A percentile compares a stretch with the other conserved stretches of the same genome.
Conservation (phyloP, 371 early-diverging fungal species). For the Vavraia culicis region DNA sequence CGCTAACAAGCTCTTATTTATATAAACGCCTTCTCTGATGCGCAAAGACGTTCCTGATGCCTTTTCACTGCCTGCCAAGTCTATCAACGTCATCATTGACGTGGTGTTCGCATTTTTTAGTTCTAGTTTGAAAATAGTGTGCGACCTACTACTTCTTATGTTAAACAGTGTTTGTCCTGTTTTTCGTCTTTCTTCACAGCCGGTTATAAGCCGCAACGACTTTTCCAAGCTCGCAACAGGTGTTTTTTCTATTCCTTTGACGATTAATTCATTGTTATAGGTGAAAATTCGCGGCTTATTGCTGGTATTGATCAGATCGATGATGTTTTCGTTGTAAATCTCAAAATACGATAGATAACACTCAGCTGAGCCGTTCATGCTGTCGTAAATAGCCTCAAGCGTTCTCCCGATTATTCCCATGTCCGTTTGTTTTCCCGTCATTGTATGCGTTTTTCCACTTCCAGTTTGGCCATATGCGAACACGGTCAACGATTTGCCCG, state of each 20-base stretch:
- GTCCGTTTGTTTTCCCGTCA: conserved; percentile 45
- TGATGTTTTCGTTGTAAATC: conserved; percentile 66
- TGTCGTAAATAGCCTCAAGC: conserved; percentile 11
- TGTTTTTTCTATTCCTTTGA: conserved; percentile 17
- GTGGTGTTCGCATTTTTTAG: conserved; percentile 44
- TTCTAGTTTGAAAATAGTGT: conserved; percentile 64
- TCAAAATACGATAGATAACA: conserved; percentile 58
- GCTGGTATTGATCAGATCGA: conserved; percentile 48
- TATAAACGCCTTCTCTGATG: conserved; percentile 46
- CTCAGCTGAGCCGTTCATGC: conserved; percentile 45
- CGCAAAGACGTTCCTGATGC: conserved; percentile 28
- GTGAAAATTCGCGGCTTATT: conserved; percentile 26
- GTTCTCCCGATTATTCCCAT: conserved; percentile 41
- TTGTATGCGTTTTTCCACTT: conserved; percentile 89
- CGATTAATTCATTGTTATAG: conserved; percentile 8
- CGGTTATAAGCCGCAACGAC: conserved; percentile 52
- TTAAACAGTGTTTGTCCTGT: conserved; percentile 62
- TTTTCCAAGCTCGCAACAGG: conserved; percentile 55
- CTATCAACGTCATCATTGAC: conserved; percentile 44
- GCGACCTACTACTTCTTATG: conserved; percentile 58
- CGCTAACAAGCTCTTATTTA: conserved; percentile 45
- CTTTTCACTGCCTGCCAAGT: conserved; percentile 42
- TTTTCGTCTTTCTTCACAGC: conserved; percentile 60
- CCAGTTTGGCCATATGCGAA: conserved; percentile 94
- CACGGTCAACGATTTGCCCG: no score